Base-by-base conservation (phyloP, 2,329 filamentous ascomycete genomes). In the Pseudogymnoascus sp. region DNA sequence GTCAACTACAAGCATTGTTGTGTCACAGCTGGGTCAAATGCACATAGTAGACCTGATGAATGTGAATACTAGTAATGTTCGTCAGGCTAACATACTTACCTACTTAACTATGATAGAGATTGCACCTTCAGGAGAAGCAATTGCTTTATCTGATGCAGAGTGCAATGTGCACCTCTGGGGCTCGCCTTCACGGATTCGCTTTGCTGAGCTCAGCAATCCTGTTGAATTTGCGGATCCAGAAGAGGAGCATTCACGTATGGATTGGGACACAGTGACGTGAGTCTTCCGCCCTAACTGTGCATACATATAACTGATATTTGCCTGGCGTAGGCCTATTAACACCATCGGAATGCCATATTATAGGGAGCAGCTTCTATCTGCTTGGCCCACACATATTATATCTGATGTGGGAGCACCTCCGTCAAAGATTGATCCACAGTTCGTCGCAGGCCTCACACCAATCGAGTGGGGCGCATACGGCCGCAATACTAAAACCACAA, bases 11-110 rank as follows among this genome's bases (percentile, higher is more conserved):
- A 93, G 91, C 70, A 93, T 99, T 65, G 91, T 99, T 60, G 88
- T 93, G 28, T 96, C 93, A 2, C 91, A 96, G 71, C 89, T 86
- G 46, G 95, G 96, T 1, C 92, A 97, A 75, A 89, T 99, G 74
- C 93, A 99, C 73, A 89, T 97, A 12, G 91, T 97, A 60, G 95
- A 99, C 74, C 83, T 99, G 4, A 88, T 89, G 81, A 90, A 91
- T 63, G 85, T 87, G 0, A 88, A 89, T 70, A 82, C 86, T 23
- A 85, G 88, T 65, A 88, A 84, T 63, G 79, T 90, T 65, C 82
- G 85, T 59, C 87, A 89, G 74, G 83, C 86, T 61, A 87, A 88
- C 69, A 80, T 88, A 1, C 63, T 71, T 42, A 83, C 81, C 23
- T 85, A 86, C 67, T 79, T 90, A 69, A 82, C 82, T 34, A 82